Evolutionary conservation across 208 protist species (phyloP), one percentile per base, ranked within the genome.

Genomic region (Wallacemonas sp.): DNA sequence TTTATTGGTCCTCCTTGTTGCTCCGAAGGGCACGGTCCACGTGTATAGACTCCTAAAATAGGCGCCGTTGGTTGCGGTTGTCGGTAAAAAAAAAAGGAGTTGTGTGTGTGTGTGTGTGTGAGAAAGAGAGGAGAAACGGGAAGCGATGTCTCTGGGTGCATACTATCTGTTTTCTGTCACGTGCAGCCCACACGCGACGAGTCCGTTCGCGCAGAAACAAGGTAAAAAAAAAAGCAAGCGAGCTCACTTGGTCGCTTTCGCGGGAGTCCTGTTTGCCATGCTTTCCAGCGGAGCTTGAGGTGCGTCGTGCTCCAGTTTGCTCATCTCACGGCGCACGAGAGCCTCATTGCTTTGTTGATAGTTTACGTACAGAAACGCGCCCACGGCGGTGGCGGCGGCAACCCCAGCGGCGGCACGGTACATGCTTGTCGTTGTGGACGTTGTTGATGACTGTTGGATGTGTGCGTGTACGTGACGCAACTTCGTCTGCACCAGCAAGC

Each of bases 261-360:
- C 13, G 13, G 39, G 37, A 24, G 39, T 42, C 26, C 4, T 37
- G 10, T 33, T 39, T 69, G 55, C 22, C 70, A 44, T 0, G 41
- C 63, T 10, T 46, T 48, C 24, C 45, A 38, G 19, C 54, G 29
- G 21, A 45, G 27, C 32, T 62, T 39, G 5, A 9, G 67, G 17
- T 10, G 52, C 58, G 0, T 58, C 42, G 13, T 55, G 19, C 48
- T 74, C 65, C 1, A 44, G 36, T 24, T 61, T 37, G 46, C 13
- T 29, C 41, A 54, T 45, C 39, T 52, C 21, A 17, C 66, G 61
- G 52, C 54, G 54, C 1, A 82, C 71, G 26, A 82, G 61, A 33
- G 37, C 53, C 46, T 82, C 76, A 63, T 78, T 78, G 45, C 59
- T 58, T 1, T 22, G n/a, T 8, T 44, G 27, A 37, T 82, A 82